Conservation (phyloP, 352 stramenopile species). For the Phytophthora melonis region DNA sequence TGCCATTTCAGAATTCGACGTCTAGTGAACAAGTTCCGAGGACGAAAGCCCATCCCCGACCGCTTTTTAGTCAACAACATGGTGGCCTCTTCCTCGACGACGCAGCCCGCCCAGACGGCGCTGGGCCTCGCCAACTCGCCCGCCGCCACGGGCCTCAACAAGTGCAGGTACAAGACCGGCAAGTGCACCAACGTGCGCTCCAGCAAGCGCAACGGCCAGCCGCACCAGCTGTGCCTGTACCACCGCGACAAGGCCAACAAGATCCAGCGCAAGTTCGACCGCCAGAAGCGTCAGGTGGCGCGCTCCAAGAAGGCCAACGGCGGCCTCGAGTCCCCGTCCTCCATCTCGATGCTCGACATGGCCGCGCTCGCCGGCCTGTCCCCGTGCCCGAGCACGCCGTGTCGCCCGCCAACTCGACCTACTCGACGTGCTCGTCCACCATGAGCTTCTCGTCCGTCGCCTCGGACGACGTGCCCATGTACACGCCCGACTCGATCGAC, state of each 20-base stretch:
- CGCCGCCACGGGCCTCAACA: conserved; percentile 26
- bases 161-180: conserved; percentile 90
- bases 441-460: conserved; percentile 40
- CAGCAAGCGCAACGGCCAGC: conserved; percentile 87
- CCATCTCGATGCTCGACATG: conserved; percentile 47
- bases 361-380: conserved; percentile 36
- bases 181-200: conserved; percentile 88
- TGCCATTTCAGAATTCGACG: conserved; percentile 46
- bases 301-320: conserved; percentile 58
- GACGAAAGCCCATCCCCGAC: background rate
- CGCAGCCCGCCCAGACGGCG: conserved; percentile 17
- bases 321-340: conserved; percentile 29
- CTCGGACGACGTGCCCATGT: conserved; percentile 58
- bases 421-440: conserved; percentile 40
- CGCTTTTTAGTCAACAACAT: conserved; percentile 12
- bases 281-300: conserved; percentile 85
- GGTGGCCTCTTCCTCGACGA: conserved; percentile 38
- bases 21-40: conserved; percentile 34
- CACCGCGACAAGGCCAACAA: conserved; percentile 92
- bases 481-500: conserved; percentile 76
- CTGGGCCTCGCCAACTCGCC: conserved; percentile 27
- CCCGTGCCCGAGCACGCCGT: conserved; percentile 27
- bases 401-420: conserved; percentile 39
- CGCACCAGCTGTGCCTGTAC: conserved; percentile 89
- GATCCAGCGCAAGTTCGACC: conserved; percentile 91